Evolutionary conservation across 371 early-diverging fungal genomes (phyloP).

Genomic region (Saksenaea vasiformis): DNA sequence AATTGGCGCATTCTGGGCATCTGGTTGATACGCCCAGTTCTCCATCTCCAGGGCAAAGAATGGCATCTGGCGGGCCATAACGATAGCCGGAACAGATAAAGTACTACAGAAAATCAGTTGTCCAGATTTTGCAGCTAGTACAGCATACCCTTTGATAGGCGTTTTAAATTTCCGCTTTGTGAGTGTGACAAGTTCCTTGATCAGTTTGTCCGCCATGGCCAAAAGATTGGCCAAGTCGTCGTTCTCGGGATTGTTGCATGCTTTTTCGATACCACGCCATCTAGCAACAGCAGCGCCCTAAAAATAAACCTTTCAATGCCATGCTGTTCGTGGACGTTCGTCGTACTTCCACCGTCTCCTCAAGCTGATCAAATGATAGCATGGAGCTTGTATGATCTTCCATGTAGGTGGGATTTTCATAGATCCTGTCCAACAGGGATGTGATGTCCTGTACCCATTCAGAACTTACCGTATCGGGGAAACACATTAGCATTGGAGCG

Average conservation of each 20-base stretch:
- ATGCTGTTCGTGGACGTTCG: not conserved
- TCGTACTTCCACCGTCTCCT: slow-evolving; percentile 27
- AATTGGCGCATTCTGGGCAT: slow-evolving; percentile 25
- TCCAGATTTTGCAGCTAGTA: not conserved
- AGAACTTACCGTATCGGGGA: slow-evolving; percentile 10
- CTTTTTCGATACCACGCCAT: slow-evolving; percentile 28
- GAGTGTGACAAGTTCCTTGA: slow-evolving; percentile 21
- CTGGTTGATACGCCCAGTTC: slow-evolving; percentile 28
- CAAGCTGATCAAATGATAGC: slow-evolving; percentile 18
- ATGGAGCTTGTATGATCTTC: slow-evolving; percentile 19
- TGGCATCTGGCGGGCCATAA: slow-evolving; percentile 38
- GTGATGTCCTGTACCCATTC: slow-evolving; percentile 26
- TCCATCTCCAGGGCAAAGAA: slow-evolving; percentile 46
- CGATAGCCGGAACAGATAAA: slow-evolving; percentile 24
- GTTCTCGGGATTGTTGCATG: slow-evolving; percentile 12
- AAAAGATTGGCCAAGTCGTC: slow-evolving; percentile 19
- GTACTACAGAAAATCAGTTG: slow-evolving; percentile 4
- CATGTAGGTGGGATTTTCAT: slow-evolving; percentile 23
- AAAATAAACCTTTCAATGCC: not conserved
- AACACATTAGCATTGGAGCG: not conserved
- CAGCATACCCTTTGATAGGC: slow-evolving; percentile 12
- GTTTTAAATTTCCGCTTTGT: slow-evolving; percentile 17
- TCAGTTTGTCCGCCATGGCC: slow-evolving; percentile 24
- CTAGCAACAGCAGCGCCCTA: slow-evolving; percentile 35
- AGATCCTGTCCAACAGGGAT: slow-evolving; percentile 23